phyloP scores from a whole-genome alignment of 208 protist species.

The Leishmania braziliensis region DNA sequence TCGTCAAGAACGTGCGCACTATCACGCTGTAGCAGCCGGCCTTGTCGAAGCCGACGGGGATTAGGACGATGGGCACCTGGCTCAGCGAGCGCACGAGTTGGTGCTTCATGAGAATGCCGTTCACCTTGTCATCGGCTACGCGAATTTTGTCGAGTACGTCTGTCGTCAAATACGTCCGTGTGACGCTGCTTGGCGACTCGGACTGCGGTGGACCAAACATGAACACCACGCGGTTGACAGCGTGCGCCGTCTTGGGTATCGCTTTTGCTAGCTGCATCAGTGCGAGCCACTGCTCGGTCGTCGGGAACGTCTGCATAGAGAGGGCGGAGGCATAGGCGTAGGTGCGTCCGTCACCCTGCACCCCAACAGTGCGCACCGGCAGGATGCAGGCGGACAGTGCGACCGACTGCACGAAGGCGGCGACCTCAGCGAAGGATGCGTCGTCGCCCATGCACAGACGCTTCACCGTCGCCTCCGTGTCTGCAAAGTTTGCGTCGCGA shows the following conservation, averaged over 20 bases:
- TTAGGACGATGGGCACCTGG: constrained; percentile 94
- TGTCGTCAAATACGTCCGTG: constrained; percentile 69
- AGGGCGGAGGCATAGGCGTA: constrained; percentile 95
- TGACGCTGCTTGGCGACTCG: constrained; percentile 45
- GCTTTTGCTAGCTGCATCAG: constrained; percentile 78
- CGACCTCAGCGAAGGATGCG: constrained; percentile 11
- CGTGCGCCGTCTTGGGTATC: constrained; percentile 92
- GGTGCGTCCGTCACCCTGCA: constrained; percentile 97
- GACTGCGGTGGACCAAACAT: constrained; percentile 74
- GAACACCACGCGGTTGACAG: constrained; percentile 95
- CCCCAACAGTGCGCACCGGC: constrained; percentile 95
- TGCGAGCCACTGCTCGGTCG: constrained; percentile 65
- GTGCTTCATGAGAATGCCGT: constrained; percentile 71
- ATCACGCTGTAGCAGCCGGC: constrained; percentile 74
- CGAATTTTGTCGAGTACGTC: constrained; percentile 90
- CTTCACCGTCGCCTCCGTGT: constrained; percentile 46
- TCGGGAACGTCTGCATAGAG: constrained; percentile 52
- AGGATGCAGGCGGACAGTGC: constrained; percentile 63
- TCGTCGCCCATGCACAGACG: constrained; percentile 28
- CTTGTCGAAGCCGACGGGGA: constrained; percentile 91
- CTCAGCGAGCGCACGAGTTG: constrained; percentile 83
- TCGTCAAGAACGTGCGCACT: constrained; percentile 96
- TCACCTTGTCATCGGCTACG: constrained; percentile 90
- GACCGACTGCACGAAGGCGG: constrained; percentile 11
- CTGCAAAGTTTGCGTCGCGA: constrained; percentile 45